Conservation (phyloP, 768 basidiomycete species). For the Russula emetica region DNA sequence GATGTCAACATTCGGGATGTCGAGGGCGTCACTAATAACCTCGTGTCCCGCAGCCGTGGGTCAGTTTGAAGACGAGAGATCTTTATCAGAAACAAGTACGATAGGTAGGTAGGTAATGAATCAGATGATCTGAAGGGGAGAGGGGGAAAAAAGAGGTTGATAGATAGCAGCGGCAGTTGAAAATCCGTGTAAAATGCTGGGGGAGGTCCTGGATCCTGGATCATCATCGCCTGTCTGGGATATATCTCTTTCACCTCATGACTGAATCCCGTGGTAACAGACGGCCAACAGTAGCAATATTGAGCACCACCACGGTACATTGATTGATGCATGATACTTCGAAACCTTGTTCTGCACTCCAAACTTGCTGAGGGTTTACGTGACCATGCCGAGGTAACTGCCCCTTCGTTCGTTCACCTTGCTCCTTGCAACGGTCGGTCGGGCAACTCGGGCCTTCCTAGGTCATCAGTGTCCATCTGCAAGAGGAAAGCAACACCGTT, state of each 20-base stretch:
- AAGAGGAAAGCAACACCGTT: neutral
- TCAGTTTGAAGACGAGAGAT: neutral
- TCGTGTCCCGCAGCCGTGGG: neutral
- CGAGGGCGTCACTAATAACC: neutral
- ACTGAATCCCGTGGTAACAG: conserved; percentile 12
- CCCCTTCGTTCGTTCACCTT: neutral
- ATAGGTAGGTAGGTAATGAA: no score
- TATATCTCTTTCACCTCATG: conserved; percentile 7
- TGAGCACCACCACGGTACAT: neutral
- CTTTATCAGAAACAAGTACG: conserved; percentile 4
- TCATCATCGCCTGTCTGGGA: neutral
- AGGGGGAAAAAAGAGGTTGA: neutral
- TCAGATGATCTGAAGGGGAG: conserved; percentile 2
- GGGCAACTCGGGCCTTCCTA: neutral
- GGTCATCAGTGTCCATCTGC: neutral
- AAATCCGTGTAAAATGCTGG: neutral
- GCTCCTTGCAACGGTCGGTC: conserved; percentile 3
- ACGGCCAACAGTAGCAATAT: conserved; percentile 8
- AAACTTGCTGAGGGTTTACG: conserved; percentile 1
- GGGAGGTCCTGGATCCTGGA: conserved; percentile 3
- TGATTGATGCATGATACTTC: neutral
- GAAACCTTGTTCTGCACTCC: conserved; percentile 12
- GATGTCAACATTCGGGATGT: neutral
- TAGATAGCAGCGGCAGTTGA: conserved; percentile 2
- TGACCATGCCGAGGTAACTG: neutral